Conservation (phyloP, 2,329 filamentous ascomycete genomes). For the Talaromyces sp. region DNA sequence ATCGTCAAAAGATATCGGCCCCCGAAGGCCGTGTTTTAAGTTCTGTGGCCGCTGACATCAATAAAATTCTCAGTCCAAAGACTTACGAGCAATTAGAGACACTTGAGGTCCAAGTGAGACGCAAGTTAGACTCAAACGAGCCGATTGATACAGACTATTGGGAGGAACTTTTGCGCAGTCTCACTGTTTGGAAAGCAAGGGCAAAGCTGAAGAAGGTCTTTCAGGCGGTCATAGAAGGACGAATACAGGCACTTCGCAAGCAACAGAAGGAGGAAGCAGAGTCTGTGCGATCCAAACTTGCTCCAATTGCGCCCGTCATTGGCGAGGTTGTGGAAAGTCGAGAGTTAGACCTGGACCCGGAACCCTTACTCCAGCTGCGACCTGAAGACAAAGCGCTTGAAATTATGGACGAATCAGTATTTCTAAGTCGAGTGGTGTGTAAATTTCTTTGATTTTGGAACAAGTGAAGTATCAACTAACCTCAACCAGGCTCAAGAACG, state of each 20-base stretch:
- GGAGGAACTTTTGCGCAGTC: slow-evolving; percentile 82
- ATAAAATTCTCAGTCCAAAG: slow-evolving; percentile 81
- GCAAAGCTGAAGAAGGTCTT: slow-evolving; percentile 77
- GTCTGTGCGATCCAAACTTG: slow-evolving; percentile 52
- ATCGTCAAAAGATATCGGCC: slow-evolving; percentile 64
- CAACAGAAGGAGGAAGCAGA: slow-evolving; percentile 67
- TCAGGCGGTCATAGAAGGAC: slow-evolving; percentile 68
- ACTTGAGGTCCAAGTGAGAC: slow-evolving; percentile 80
- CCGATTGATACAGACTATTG: slow-evolving; percentile 96
- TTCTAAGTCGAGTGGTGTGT: slow-evolving; percentile 56
- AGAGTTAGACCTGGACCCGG: slow-evolving; percentile 54
- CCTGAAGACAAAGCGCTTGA: slow-evolving; percentile 62
- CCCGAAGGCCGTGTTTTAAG: slow-evolving; percentile 71
- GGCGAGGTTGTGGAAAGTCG: slow-evolving; percentile 38
- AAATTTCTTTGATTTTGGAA: slow-evolving; percentile 1
- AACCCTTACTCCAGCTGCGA: slow-evolving; percentile 62
- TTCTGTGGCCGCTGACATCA: slow-evolving; percentile 82
- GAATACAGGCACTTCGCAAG: slow-evolving; percentile 63
- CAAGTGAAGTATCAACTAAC: slow-evolving; percentile 17
- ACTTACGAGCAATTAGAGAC: slow-evolving; percentile 79
- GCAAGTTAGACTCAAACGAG: slow-evolving; percentile 83
- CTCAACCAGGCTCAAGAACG: slow-evolving; percentile 51
- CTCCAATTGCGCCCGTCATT: slow-evolving; percentile 46
- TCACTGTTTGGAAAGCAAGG: slow-evolving; percentile 88
- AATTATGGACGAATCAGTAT: slow-evolving; percentile 56